phyloP scores from a whole-genome alignment of 495 filamentous ascomycete species.

The Cercophora scortea region DNA sequence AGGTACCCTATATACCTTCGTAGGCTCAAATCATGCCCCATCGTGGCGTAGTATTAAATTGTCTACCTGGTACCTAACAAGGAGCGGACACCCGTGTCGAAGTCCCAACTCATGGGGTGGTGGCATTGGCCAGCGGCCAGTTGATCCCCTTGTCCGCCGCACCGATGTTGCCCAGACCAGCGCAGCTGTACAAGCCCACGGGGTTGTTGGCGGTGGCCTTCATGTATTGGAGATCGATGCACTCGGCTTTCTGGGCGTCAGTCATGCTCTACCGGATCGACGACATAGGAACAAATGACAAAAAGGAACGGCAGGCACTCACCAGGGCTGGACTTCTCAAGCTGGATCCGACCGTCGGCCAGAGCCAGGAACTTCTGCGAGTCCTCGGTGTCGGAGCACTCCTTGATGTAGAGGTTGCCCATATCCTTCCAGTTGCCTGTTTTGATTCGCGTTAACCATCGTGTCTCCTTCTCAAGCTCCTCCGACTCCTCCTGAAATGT shows the following conservation, averaged over 20 bases:
- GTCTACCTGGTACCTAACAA: too few relatives aligned
- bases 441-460: not conserved
- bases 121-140: constrained; percentile 40
- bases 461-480: too few relatives aligned
- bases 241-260: constrained; percentile 30
- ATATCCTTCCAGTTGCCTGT: constrained; percentile 47
- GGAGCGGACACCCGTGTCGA: too few relatives aligned
- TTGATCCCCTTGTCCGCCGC: constrained; percentile 47
- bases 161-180: constrained; percentile 39
- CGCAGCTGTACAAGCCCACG: constrained; percentile 44
- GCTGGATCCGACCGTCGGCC: constrained; percentile 41
- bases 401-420: constrained; percentile 34
- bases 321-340: constrained; percentile 34
- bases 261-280: not conserved
- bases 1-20: too few relatives aligned
- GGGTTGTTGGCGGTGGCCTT: constrained; percentile 41
- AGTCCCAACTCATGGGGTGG: not conserved
- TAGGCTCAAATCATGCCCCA: too few relatives aligned
- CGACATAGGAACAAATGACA: not conserved
- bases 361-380: constrained; percentile 41
- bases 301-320: constrained; percentile 10
- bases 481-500: too few relatives aligned
- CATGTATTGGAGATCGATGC: constrained; percentile 47
- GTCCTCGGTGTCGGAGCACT: constrained; percentile 31
- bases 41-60: too few relatives aligned